Conservation (phyloP, 139 green algal genomes). For the Zygnema circumcarinatum region DNA sequence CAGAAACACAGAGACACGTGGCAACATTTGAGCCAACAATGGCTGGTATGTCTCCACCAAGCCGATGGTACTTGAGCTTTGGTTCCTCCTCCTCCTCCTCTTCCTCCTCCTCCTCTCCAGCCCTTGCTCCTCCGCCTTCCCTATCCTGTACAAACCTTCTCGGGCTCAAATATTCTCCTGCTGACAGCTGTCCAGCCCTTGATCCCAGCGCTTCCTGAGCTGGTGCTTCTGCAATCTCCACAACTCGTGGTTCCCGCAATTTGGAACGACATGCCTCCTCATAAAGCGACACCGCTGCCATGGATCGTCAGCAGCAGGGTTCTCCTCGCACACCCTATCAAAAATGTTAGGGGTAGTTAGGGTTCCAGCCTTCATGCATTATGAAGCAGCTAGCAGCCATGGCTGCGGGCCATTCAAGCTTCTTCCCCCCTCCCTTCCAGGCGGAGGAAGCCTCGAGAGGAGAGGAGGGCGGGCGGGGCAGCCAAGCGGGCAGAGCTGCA, state of each 20-base stretch:
- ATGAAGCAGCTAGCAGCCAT: not conserved
- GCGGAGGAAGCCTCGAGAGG: no score
- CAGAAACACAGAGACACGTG: constrained; percentile 69
- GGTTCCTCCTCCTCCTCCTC: constrained; percentile 76
- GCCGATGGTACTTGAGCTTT: constrained; percentile 79
- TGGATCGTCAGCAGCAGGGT: no score
- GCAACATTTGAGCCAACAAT: constrained; percentile 55
- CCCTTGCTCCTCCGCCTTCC: not conserved
- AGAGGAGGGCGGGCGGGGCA: no score
- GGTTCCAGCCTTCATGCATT: not conserved
- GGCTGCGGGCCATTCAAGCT: not conserved
- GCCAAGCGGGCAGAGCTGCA: no score
- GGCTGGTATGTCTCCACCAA: constrained; percentile 66
- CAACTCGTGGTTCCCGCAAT: not conserved
- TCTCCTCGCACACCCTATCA: not conserved
- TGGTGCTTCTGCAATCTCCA: not conserved
- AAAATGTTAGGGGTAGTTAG: not conserved
- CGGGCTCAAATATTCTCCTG: not conserved
- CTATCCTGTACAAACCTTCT: not conserved
- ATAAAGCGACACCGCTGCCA: no score
- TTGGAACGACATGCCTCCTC: no score
- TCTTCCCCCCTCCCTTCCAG: no score
- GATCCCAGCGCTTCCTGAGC: not conserved
- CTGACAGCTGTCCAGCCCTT: not conserved
- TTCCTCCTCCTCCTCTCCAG: constrained; percentile 26